phyloP scores from a whole-genome alignment of 2,329 filamentous ascomycete species.

The Blastomyces gilchristii region DNA sequence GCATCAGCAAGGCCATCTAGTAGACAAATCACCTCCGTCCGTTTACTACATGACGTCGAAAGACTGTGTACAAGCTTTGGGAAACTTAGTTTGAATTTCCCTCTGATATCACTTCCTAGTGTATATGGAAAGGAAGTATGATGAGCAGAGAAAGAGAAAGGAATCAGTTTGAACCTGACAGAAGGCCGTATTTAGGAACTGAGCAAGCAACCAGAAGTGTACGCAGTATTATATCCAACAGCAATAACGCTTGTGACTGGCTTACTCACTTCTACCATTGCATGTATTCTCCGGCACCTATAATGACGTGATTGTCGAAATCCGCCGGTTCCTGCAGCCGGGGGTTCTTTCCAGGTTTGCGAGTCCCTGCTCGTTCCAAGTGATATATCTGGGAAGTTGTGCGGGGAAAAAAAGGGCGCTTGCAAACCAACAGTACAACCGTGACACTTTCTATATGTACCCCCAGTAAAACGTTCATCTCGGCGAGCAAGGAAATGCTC shows the following conservation, averaged over 20 bases:
- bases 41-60: not conserved
- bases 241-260: not conserved
- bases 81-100: not conserved
- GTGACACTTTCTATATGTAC: not conserved
- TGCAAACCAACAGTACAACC: slow-evolving; percentile 1
- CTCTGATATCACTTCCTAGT: not conserved
- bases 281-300: not conserved
- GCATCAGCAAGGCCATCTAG: not conserved
- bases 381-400: not conserved
- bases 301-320: not conserved
- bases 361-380: not conserved
- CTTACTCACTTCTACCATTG: not conserved
- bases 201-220: not conserved
- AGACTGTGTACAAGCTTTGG: not conserved
- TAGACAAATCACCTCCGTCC: not conserved
- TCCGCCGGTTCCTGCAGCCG: not conserved
- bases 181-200: too few species aligned
- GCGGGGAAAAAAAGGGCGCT: not conserved
- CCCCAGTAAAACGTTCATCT: not conserved
- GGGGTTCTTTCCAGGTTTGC: not conserved
- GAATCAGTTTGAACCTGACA: not conserved
- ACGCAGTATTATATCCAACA: not conserved
- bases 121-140: not conserved
- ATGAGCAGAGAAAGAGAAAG: not conserved
- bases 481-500: not conserved